Percentiles rank a stretch among this genome's conserved stretches.
Evolutionary conservation across 1,284 basidiomycete species (phyloP).

Genomic region (Ganoderma multipileum): DNA sequence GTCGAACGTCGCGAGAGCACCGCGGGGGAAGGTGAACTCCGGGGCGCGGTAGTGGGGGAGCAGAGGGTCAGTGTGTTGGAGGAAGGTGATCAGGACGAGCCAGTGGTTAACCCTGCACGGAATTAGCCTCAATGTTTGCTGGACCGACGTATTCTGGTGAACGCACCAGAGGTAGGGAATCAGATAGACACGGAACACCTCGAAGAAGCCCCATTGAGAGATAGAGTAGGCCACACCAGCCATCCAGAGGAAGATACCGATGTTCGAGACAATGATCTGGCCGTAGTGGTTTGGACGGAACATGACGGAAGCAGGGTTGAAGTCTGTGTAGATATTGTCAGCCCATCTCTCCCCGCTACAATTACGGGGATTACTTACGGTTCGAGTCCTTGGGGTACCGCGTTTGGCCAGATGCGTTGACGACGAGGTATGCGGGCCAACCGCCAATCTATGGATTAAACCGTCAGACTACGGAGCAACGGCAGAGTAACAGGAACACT

Average conservation of each 20-base stretch:
- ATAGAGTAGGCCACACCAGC: constrained; percentile 66
- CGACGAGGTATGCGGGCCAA: constrained; percentile 89
- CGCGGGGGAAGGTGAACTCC: constrained; percentile 94
- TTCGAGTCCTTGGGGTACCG: constrained; percentile 86
- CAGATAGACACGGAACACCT: constrained; percentile 84
- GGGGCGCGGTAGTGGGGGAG: constrained; percentile 94
- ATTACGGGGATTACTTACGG: constrained; percentile 57
- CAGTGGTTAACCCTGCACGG: constrained; percentile 74
- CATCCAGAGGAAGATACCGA: constrained; percentile 84
- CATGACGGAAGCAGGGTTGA: constrained; percentile 82
- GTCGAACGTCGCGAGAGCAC: constrained; percentile 94
- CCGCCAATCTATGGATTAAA: constrained; percentile 65
- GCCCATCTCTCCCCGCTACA: not conserved
- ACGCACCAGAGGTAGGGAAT: constrained; percentile 89
- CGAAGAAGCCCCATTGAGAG: constrained; percentile 73
- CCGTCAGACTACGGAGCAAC: not conserved
- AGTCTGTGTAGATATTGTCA: constrained; percentile 60
- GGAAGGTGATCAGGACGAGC: constrained; percentile 92
- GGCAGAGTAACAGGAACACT: constrained; percentile 33
- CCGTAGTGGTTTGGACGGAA: constrained; percentile 85
- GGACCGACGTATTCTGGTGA: not conserved
- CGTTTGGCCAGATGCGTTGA: constrained; percentile 89
- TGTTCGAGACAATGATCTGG: constrained; percentile 86
- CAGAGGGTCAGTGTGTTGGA: constrained; percentile 97
- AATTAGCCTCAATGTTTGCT: not conserved